Percentiles rank a stretch among this genome's conserved stretches.
These are phyloP conservation scores for Nannochloris sp. DNA, from an alignment of 139 green algal genomes.

Conservation along the genomic window DNA sequence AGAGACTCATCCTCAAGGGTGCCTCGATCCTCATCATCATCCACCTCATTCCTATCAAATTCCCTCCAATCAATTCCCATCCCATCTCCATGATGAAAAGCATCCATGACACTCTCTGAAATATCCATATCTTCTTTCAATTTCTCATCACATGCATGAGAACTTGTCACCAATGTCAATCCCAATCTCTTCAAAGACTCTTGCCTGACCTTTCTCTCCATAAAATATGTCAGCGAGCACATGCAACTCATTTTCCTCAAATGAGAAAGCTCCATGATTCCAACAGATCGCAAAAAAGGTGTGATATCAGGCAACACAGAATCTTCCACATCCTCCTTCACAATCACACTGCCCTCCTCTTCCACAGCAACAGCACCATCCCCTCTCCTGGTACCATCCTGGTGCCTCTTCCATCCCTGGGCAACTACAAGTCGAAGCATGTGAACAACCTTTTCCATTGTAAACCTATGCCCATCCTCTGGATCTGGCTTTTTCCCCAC, in stretches of 20 bases:
- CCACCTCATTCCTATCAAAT: neutral
- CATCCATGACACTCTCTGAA: slow-evolving; percentile 26
- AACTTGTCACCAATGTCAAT: slow-evolving; percentile 49
- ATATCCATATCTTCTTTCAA: slow-evolving; percentile 20
- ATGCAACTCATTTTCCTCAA: slow-evolving; percentile 48
- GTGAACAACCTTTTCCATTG: no score
- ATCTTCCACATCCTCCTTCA: no score
- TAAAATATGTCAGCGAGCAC: slow-evolving; percentile 46
- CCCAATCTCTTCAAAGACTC: slow-evolving; percentile 3
- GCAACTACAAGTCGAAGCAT: no score
- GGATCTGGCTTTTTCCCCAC: no score
- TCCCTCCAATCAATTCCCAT: slow-evolving; percentile 39
- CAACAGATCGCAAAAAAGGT: slow-evolving; percentile 34
- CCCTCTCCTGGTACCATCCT: no score
- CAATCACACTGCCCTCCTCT: no score
- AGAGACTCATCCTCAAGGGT: no score
- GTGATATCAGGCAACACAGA: slow-evolving; percentile 29
- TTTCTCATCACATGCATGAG: slow-evolving; percentile 38
- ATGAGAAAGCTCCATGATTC: slow-evolving; percentile 46
- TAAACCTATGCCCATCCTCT: no score
- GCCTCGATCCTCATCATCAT: no score
- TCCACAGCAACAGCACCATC: no score
- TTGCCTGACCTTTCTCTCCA: slow-evolving; percentile 33
- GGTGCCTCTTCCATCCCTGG: no score
- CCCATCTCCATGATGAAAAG: slow-evolving; percentile 45